These are phyloP conservation scores for Chara braunii DNA, from an alignment of 139 green algal genomes.

Conservation along the genomic window DNA sequence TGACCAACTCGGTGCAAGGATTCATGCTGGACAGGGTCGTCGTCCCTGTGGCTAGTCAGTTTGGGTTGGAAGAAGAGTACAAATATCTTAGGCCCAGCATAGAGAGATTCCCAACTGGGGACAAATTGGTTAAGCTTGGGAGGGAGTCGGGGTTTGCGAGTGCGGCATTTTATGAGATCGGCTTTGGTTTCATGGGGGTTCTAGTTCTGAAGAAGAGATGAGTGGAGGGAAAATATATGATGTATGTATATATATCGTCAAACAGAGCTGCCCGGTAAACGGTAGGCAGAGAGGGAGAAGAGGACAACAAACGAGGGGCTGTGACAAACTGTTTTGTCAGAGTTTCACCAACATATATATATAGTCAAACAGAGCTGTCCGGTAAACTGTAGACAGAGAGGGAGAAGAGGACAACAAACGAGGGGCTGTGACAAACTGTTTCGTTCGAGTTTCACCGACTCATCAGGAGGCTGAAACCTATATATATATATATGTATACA, in stretches of 20 bases:
- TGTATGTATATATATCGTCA: background rate
- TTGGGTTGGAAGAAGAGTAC: constrained; percentile 77
- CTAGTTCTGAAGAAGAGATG: constrained; percentile 47
- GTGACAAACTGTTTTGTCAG: background rate
- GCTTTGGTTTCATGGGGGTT: constrained; percentile 78
- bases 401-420: no score
- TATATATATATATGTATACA: no score
- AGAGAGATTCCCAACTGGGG: constrained; percentile 70
- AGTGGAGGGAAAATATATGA: background rate
- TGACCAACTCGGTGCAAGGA: constrained; percentile 42
- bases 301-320: no score
- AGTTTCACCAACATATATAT: background rate
- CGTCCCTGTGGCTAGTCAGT: constrained; percentile 66
- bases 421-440: no score
- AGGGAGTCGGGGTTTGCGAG: constrained; percentile 61
- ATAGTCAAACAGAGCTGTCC: background rate
- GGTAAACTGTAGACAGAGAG: background rate
- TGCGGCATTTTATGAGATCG: constrained; percentile 73
- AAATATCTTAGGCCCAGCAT: constrained; percentile 86
- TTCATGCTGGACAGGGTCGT: constrained; percentile 72
- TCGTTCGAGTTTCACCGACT: no score
- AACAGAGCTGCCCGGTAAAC: background rate
- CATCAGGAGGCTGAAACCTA: no score
- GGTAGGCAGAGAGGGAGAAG: no score
- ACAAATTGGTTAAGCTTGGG: constrained; percentile 64